Evolutionary conservation across 2,329 filamentous ascomycete genomes (phyloP).

Genomic region (Monosporascus sp.): DNA sequence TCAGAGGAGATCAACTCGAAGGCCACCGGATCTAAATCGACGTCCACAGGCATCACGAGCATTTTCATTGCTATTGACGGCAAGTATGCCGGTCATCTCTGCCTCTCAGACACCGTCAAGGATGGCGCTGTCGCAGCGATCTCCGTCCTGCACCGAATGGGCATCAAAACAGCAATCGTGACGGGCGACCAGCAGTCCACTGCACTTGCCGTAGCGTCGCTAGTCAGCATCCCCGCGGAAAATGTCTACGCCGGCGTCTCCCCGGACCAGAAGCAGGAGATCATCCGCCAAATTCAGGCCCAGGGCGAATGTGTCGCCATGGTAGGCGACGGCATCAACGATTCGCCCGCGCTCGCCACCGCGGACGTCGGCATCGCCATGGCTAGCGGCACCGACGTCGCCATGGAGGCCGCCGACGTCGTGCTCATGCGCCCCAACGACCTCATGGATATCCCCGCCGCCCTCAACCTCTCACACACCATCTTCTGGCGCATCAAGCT

Average conservation of each 20-base stretch:
- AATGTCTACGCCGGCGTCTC: constrained; percentile 83
- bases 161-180: constrained; percentile 82
- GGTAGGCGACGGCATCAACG: constrained; percentile 98
- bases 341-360: constrained; percentile 89
- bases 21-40: constrained; percentile 32
- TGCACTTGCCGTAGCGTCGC: constrained; percentile 73
- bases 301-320: constrained; percentile 79
- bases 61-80: constrained; percentile 88
- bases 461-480: constrained; percentile 71
- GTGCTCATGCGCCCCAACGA: constrained; percentile 93
- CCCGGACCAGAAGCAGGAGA: constrained; percentile 84
- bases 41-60: constrained; percentile 69
- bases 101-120: constrained; percentile 87
- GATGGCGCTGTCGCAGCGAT: constrained; percentile 77
- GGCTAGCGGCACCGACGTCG: constrained; percentile 87
- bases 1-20: constrained; percentile 53
- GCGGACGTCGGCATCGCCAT: constrained; percentile 92
- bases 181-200: constrained; percentile 87
- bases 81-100: constrained; percentile 73
- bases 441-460: constrained; percentile 86
- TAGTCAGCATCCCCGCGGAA: constrained; percentile 71
- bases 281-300: constrained; percentile 71
- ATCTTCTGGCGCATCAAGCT: constrained; percentile 93
- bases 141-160: constrained; percentile 75
- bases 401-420: constrained; percentile 94